Percentiles rank a stretch among this genome's conserved stretches.
phyloP scores from a whole-genome alignment of 192 early-diverging fungal species.

The Linnemannia zychae region DNA sequence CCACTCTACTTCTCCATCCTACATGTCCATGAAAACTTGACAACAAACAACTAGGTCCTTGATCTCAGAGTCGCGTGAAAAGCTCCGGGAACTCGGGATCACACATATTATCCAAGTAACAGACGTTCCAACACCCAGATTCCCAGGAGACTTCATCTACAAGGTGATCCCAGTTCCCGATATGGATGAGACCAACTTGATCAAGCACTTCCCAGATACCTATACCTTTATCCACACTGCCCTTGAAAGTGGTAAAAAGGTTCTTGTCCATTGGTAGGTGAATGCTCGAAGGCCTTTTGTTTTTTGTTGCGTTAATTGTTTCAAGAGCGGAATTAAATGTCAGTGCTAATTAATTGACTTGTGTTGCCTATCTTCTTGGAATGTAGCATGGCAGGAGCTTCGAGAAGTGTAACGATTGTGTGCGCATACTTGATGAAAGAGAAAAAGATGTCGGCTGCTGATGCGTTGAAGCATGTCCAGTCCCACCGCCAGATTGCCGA shows the following conservation, averaged over 20 bases:
- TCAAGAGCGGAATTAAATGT: neutral
- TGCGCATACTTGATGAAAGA: slow-evolving; percentile 79
- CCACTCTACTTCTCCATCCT: neutral
- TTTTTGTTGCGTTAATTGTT: no score
- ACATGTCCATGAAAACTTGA: neutral
- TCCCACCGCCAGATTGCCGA: slow-evolving; percentile 60
- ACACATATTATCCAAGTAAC: slow-evolving; percentile 50
- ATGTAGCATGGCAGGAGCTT: slow-evolving; percentile 65
- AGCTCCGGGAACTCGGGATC: slow-evolving; percentile 30
- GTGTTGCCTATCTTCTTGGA: no score
- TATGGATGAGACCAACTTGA: slow-evolving; percentile 72
- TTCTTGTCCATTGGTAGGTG: slow-evolving; percentile 78
- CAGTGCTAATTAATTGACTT: neutral
- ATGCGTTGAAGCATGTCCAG: slow-evolving; percentile 63
- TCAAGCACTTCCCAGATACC: slow-evolving; percentile 77
- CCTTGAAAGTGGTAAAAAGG: slow-evolving; percentile 59
- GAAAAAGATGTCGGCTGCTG: slow-evolving; percentile 53
- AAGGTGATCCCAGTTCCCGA: slow-evolving; percentile 70
- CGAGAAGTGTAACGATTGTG: slow-evolving; percentile 74
- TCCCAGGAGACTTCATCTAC: slow-evolving; percentile 65
- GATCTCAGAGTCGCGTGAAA: slow-evolving; percentile 29
- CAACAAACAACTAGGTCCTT: neutral
- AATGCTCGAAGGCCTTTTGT: neutral
- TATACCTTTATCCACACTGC: slow-evolving; percentile 69
- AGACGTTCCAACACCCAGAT: slow-evolving; percentile 25